Evolutionary conservation across 805 yeast genomes (phyloP), one percentile per base, ranked within the genome.

Genomic region (Cyberlindnera galapagoensis): DNA sequence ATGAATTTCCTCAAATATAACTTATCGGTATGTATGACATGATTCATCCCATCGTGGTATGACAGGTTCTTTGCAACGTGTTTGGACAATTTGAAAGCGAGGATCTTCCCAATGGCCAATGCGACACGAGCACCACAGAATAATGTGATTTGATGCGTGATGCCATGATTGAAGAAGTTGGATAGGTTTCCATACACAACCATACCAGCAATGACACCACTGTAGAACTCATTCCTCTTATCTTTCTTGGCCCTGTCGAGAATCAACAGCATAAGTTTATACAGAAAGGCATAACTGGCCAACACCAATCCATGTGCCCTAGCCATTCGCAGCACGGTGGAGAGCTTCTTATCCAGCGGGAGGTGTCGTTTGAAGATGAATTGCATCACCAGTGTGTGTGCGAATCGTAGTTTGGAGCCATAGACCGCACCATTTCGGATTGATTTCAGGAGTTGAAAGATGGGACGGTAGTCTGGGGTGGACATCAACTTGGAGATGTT

Each of bases 101-200:
- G 30, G 15, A 58, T 33, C 19, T 47, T 38, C 3, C 80, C 79
- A 4, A 69, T 30, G 0, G 83, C 90, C 25, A 83, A 49, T 30
- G 74, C 49, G 5, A 80, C 84, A 26, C 94, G 63, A 4, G 85
- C 74, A 35, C 78, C 69, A 40, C 85, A 79, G 47, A 82, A 82
- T 31, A 82, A 63, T 2, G 87, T 82, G 42, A 82, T 71, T 54
- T 81, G 88, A 40, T 75, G 80, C n/a, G 82, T 66, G 18, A 80
- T 76, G 4, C 63, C 69, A 13, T 52, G 59, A 39, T 54, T 52
- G 40, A 71, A 67, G 8, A 36, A 21, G 4, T 39, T 29, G 4
- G 49, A 48, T 22, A 42, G 40, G 22, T 63, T 58, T 1, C 71
- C 69, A 38, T 63, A 66, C 11, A 65, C 67, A 9, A 58, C 10